Conservation (phyloP, 1,284 basidiomycete species). For the Hymenochaete sp. region DNA sequence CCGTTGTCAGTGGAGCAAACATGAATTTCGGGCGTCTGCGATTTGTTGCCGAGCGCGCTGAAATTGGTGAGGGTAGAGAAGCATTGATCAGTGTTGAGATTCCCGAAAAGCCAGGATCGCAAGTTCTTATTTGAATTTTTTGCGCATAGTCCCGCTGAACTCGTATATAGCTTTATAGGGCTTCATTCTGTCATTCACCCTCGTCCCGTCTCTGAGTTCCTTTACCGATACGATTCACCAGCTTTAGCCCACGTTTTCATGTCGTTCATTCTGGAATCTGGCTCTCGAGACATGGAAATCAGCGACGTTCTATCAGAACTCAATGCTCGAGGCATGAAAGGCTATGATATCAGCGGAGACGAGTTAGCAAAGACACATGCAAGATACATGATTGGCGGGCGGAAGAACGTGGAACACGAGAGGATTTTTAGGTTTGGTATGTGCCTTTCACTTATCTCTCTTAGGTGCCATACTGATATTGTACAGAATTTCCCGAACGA, state of each 20-base stretch:
- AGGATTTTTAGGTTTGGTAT: slow-evolving; percentile 88
- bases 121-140: slow-evolving; percentile 23
- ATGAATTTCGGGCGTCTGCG: slow-evolving; percentile 97
- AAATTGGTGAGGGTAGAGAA: slow-evolving; percentile 92
- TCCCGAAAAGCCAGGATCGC: slow-evolving; percentile 88
- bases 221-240: slow-evolving; percentile 77
- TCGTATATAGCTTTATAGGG: slow-evolving; percentile 64
- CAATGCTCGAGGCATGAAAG: slow-evolving; percentile 65
- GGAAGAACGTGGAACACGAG: slow-evolving; percentile 71
- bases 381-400: slow-evolving; percentile 90
- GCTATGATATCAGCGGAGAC: slow-evolving; percentile 86
- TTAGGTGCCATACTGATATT: slow-evolving; percentile 7
- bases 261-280: slow-evolving; percentile 79
- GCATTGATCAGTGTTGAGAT: slow-evolving; percentile 89
- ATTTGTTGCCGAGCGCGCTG: slow-evolving; percentile 96
- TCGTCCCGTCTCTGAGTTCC: slow-evolving; percentile 93
- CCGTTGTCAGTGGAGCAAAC: slow-evolving; percentile 91
- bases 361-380: slow-evolving; percentile 95
- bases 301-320: slow-evolving; percentile 55
- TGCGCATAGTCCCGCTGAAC: slow-evolving; percentile 14
- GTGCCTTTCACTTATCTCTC: slow-evolving; percentile 25
- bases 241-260: slow-evolving; percentile 79
- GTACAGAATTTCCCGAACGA: slow-evolving; percentile 88
- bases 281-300: slow-evolving; percentile 61
- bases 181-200: slow-evolving; percentile 86